Base-by-base conservation (phyloP, 495 filamentous ascomycete species). In the Penicillium soppii region DNA sequence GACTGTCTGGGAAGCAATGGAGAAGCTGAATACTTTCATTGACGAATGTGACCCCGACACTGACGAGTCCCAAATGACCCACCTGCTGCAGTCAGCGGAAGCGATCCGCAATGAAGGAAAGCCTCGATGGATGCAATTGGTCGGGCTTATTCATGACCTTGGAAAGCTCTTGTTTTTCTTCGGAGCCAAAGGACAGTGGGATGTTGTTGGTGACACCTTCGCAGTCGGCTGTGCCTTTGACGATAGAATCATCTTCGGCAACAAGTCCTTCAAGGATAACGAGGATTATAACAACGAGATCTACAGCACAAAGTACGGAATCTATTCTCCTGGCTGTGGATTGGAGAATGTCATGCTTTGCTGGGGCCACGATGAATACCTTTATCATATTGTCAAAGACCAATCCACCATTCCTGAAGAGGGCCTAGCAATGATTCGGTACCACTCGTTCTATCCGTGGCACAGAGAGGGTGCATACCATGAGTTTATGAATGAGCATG, bases 381-480 rank as follows among this genome's bases (percentile, higher is more conserved):
- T 96, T 30, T 95, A 94, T 68, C 85, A 90, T 54, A 83, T 96
- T 35, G 78, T 84, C 57, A 88, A 86, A 70, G 83, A 88, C 40
- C 89, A 94, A 73, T 85, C 80, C 3, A 86, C 77, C 7, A 69
- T 96, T 8, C 91, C 91, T 1, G 71, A 74, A 21, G 89, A 92
- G 75, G 89, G 87, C 4, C 78, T 96, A 10, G 91, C 90, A 25
- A 92, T 96, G 88, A 90, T 95, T 56, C 75, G 91, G 42, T 95
- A 91, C 63, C 91, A 96, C 62, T 86, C 81, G 1, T 96, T 96
- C 71, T 96, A 96, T 63, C 83, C 90, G n/a, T 96, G 91, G 91
- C 91, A 95, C 63, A 81, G 73, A 32, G 84, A 83, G 54, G 85
- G 85, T 36, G 90, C 88, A 1, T 95, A 95, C 62, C 68, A 68